phyloP scores from a whole-genome alignment of 768 basidiomycete species.

The Hypholoma sublateritium region DNA sequence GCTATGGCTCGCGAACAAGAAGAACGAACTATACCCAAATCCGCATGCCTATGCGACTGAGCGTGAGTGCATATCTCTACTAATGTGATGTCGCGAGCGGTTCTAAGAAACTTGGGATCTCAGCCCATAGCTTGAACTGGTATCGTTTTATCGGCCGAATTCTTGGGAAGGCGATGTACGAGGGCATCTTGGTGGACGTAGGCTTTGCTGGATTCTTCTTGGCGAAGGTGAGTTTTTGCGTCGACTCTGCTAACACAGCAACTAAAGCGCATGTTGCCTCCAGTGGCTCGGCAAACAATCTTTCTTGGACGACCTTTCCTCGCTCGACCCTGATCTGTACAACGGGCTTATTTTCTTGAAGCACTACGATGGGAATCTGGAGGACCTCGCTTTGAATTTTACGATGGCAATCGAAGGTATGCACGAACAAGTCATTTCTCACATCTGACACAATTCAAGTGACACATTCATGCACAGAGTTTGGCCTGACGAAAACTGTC shows the following conservation, averaged over 20 bases:
- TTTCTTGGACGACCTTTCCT: slow-evolving; percentile 89
- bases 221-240: slow-evolving; percentile 57
- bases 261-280: background rate
- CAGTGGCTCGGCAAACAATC: slow-evolving; percentile 93
- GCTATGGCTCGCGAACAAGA: slow-evolving; percentile 87
- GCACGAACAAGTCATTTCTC: too few relatives aligned
- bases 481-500: slow-evolving; percentile 17
- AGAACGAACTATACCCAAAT: slow-evolving; percentile 94
- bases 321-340: slow-evolving; percentile 90
- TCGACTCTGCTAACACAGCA: background rate
- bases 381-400: slow-evolving; percentile 89
- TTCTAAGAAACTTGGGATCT: background rate
- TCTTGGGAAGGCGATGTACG: slow-evolving; percentile 94
- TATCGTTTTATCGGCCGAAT: slow-evolving; percentile 92
- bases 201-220: slow-evolving; percentile 96
- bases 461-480: slow-evolving; percentile 5
- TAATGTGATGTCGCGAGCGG: background rate
- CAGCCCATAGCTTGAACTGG: slow-evolving; percentile 87
- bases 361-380: slow-evolving; percentile 82
- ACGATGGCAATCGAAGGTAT: slow-evolving; percentile 83
- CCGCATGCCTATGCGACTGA: slow-evolving; percentile 91
- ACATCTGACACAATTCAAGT: background rate
- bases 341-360: slow-evolving; percentile 91
- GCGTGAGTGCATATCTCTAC: slow-evolving; percentile 67
- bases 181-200: slow-evolving; percentile 93